A percentile compares a stretch with the other conserved stretches of the same genome.
Evolutionary conservation across 768 basidiomycete species (phyloP).

Genomic region (Phanerodontia chrysosporium): DNA sequence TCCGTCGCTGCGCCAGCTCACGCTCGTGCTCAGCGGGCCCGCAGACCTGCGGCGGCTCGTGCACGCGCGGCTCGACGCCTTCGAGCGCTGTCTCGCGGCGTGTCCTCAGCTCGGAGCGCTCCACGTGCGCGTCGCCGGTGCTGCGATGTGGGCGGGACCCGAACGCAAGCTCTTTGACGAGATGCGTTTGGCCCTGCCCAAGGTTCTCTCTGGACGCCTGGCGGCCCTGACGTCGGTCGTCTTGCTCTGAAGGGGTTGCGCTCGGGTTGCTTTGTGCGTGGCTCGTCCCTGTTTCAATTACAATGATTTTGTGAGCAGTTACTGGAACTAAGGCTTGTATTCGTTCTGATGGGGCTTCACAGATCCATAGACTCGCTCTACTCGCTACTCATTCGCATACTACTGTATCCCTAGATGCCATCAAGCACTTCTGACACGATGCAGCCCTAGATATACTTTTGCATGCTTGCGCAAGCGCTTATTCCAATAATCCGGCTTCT

Average conservation of each 20-base stretch:
- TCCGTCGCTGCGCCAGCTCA: neutral
- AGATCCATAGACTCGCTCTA: too few species aligned
- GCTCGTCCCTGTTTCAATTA: too few species aligned
- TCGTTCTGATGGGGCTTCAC: too few species aligned
- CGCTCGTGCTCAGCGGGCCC: neutral
- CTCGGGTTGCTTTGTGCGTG: too few species aligned
- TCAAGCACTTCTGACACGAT: too few species aligned
- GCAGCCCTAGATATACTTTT: too few species aligned
- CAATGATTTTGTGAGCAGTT: too few species aligned
- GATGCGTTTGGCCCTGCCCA: neutral
- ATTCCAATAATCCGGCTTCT: too few species aligned
- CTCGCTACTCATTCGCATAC: too few species aligned
- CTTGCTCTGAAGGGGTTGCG: neutral
- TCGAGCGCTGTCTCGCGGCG: neutral
- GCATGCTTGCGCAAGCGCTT: too few species aligned
- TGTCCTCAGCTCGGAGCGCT: neutral
- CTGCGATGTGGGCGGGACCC: neutral
- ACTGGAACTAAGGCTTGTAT: too few species aligned
- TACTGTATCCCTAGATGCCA: too few species aligned
- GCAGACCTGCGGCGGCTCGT: neutral
- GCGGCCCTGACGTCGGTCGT: neutral
- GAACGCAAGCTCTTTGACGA: neutral
- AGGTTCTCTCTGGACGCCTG: neutral
- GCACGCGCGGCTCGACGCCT: neutral
- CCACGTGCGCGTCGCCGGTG: neutral